Conservation (phyloP, 805 yeast genomes). For the Yamadazyma sp. region DNA sequence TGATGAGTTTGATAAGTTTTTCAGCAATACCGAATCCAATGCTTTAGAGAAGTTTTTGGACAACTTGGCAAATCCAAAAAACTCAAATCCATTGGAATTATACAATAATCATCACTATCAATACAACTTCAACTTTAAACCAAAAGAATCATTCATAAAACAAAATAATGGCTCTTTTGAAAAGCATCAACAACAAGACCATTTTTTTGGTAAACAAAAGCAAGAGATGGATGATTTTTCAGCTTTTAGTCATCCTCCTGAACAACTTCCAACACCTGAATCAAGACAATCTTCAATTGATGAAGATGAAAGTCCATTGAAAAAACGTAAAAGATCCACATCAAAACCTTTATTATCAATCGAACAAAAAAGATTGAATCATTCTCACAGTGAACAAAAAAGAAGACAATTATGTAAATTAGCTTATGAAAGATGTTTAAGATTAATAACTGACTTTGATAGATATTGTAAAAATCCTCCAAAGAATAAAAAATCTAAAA, state of each 20-base stretch:
- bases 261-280: constrained; percentile 34
- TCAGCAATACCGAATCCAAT: constrained; percentile 34
- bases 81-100: constrained; percentile 28
- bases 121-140: constrained; percentile 19
- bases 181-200: constrained; percentile 20
- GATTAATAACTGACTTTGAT: constrained; percentile 37
- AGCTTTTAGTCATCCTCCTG: constrained; percentile 23
- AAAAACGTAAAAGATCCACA: constrained; percentile 25
- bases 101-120: background rate
- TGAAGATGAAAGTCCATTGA: constrained; percentile 11
- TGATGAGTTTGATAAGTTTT: constrained; percentile 34
- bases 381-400: constrained; percentile 41
- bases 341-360: constrained; percentile 35
- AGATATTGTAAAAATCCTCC: constrained; percentile 33
- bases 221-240: constrained; percentile 13
- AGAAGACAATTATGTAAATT: constrained; percentile 42
- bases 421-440: constrained; percentile 42
- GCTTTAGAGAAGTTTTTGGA: constrained; percentile 42
- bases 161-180: too few relatives aligned
- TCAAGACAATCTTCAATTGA: constrained; percentile 24
- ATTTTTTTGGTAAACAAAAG: constrained; percentile 20
- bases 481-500: constrained; percentile 29
- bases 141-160: too few relatives aligned
- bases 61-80: constrained; percentile 29
- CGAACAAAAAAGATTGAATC: constrained; percentile 42